Evolutionary conservation across 192 early-diverging fungal species (phyloP), one percentile per base, ranked within the genome.

Genomic region (Linnemannia exigua): DNA sequence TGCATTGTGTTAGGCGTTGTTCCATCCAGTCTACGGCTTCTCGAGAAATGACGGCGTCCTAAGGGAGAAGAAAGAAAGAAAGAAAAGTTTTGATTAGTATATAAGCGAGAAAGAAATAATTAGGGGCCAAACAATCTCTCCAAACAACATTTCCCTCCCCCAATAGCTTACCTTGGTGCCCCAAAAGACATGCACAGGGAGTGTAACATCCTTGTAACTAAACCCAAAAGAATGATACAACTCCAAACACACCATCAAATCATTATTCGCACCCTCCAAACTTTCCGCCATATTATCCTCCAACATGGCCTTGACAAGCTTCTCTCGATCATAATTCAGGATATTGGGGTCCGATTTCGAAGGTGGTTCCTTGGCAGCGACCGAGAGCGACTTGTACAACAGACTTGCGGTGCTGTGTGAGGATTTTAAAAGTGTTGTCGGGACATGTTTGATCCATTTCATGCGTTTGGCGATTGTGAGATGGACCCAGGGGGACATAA

Each of bases 11-110:
- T 28, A 89, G 71, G 35, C 75, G 72, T 25, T 82, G 74, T 44
- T 89, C 88, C 88, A 89, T 89, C 88, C 88, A 89, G 66, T 87
- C 80, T 19, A 89, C 88, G 2, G 88, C 88, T 36, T 85, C 80
- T 25, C 75, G 54, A 9, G 88, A 77, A 52, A 89, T 89, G n/a
- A 85, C 77, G 1, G 80, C 79, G 75, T 89, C 88, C 75, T 86
- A 73, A 17, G 28, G 19, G 14, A 47, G 1, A 16, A 31, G 5
- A 50, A 3, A 47, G 67, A 46, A 44, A 47, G 28, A 11, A 33
- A 2, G 14, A 22, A 36, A 36, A 20, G 4, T 11, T 7, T 58
- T 0, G 28, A 25, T 63, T 33, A 28, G 69, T 17, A 54, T 33
- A 38, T 68, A 15, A 63, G 20, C 47, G n/a, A 3, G 6, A 63